Conservation (phyloP, 805 yeast species). For the Yamadazyma ubonensis region DNA sequence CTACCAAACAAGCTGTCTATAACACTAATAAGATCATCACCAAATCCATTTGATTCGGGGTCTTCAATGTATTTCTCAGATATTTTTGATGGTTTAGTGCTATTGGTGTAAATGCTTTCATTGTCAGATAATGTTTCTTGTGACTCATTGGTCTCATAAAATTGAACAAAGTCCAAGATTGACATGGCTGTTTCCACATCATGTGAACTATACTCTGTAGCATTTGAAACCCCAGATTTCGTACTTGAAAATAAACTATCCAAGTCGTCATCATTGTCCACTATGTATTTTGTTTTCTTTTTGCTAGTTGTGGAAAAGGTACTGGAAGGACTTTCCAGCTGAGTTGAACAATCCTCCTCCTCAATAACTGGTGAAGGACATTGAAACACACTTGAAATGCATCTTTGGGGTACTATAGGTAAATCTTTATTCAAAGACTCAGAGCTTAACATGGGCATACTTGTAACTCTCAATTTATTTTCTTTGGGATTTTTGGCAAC, state of each 20-base stretch:
- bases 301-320: background rate
- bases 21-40: constrained; percentile 6
- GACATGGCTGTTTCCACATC: constrained; percentile 9
- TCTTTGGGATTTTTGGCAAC: constrained; percentile 6
- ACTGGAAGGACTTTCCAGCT: background rate
- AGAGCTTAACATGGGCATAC: constrained; percentile 14
- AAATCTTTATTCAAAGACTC: constrained; percentile 7
- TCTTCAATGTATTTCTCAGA: constrained; percentile 11
- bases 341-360: background rate
- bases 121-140: constrained; percentile 1
- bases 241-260: constrained; percentile 10
- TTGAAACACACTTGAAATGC: background rate
- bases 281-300: constrained; percentile 5
- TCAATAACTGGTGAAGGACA: background rate
- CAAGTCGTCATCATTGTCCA: constrained; percentile 11
- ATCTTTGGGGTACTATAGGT: constrained; percentile 6
- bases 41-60: background rate
- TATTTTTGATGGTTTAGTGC: constrained; percentile 5
- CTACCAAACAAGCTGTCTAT: constrained; percentile 8
- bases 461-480: constrained; percentile 8
- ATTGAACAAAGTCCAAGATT: constrained; percentile 9
- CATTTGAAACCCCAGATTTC: constrained; percentile 8
- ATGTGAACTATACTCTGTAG: constrained; percentile 3
- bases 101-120: constrained; percentile 5
- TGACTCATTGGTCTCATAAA: constrained; percentile 6